A percentile compares a stretch with the other conserved stretches of the same genome.
These are phyloP conservation scores for Podaxis carcinomalis DNA, from an alignment of 768 basidiomycete genomes.

Conservation along the genomic window DNA sequence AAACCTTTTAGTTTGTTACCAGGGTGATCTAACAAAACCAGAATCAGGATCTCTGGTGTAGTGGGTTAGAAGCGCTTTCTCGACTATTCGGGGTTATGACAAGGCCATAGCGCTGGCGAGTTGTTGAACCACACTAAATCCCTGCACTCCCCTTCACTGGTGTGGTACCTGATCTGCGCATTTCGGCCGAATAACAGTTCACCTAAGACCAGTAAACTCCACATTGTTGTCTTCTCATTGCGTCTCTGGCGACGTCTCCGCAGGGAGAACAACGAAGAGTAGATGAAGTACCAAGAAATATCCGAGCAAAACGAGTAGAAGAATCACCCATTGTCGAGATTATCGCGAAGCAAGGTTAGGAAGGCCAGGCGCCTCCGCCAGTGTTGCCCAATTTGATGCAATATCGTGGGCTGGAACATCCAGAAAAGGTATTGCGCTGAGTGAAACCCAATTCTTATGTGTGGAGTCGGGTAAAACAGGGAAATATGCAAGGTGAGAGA, in stretches of 20 bases:
- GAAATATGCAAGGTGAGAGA: not conserved
- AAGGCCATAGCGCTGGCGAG: too few relatives aligned
- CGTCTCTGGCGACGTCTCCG: not conserved
- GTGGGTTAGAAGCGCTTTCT: not conserved
- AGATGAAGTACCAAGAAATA: not conserved
- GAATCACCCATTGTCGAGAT: not conserved
- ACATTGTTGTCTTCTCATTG: not conserved
- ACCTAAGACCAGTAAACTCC: not conserved
- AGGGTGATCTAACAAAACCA: not conserved
- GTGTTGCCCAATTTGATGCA: not conserved
- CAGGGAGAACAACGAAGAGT: not conserved
- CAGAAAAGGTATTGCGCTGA: not conserved
- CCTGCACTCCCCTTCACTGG: not conserved
- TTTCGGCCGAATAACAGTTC: constrained; percentile 4
- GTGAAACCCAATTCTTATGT: not conserved
- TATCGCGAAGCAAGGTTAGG: not conserved
- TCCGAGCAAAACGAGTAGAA: not conserved
- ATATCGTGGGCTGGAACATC: not conserved
- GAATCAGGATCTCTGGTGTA: not conserved
- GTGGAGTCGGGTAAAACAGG: constrained; percentile 1
- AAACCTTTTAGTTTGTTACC: not conserved
- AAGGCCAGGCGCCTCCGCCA: not conserved
- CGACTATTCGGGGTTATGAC: too few relatives aligned
- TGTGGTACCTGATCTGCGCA: constrained; percentile 6
- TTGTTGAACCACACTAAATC: too few relatives aligned